Evolutionary conservation across 768 basidiomycete genomes (phyloP).

Genomic region (Lepiota subincarnata): DNA sequence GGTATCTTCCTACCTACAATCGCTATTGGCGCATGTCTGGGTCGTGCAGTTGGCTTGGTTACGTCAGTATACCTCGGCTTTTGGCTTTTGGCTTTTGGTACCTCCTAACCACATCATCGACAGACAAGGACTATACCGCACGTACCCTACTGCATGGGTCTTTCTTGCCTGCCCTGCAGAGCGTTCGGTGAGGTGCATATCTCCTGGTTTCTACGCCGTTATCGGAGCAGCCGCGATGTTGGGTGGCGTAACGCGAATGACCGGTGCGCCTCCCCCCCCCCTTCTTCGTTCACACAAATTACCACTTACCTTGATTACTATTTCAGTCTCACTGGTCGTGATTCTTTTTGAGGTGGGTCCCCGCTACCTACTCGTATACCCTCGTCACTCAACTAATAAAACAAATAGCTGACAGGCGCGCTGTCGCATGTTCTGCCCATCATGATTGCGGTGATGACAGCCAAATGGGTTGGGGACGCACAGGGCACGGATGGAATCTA

Average conservation of each 20-base stretch:
- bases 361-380: neutral
- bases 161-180: constrained; percentile 73
- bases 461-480: constrained; percentile 76
- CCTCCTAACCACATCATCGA: constrained; percentile 8
- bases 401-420: constrained; percentile 63
- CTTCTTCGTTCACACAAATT: neutral
- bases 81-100: neutral
- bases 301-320: constrained; percentile 4
- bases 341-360: constrained; percentile 64
- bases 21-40: constrained; percentile 68
- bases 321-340: constrained; percentile 65
- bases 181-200: constrained; percentile 61
- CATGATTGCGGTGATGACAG: constrained; percentile 75
- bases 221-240: constrained; percentile 75
- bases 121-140: constrained; percentile 63
- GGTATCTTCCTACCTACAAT: constrained; percentile 78
- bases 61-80: constrained; percentile 38
- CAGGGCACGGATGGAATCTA: constrained; percentile 69
- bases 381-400: neutral
- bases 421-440: constrained; percentile 79
- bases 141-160: constrained; percentile 65
- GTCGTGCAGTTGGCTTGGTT: constrained; percentile 65
- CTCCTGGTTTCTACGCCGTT: constrained; percentile 74
- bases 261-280: constrained; percentile 52
- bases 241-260: constrained; percentile 75